phyloP scores from a whole-genome alignment of 257 asterid species.

The Solanum phureja region DNA sequence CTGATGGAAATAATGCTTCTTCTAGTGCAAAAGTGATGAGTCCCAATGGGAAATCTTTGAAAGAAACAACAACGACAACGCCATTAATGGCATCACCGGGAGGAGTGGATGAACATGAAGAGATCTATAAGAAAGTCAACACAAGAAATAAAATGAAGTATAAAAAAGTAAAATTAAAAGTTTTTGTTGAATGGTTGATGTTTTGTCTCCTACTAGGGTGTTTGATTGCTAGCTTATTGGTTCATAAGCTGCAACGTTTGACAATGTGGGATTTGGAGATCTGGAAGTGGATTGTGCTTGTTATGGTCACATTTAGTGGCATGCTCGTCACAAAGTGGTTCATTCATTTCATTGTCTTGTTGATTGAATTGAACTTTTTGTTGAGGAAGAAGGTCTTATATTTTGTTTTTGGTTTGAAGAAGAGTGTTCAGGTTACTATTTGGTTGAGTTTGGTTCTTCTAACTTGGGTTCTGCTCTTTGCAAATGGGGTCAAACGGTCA shows the following conservation, averaged over 20 bases:
- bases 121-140: slow-evolving; percentile 69
- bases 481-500: slow-evolving; percentile 23
- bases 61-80: slow-evolving; percentile 10
- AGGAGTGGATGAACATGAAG: slow-evolving; percentile 59
- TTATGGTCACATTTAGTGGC: slow-evolving; percentile 72
- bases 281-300: slow-evolving; percentile 70
- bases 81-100: slow-evolving; percentile 50
- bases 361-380: slow-evolving; percentile 66
- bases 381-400: slow-evolving; percentile 63
- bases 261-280: slow-evolving; percentile 29
- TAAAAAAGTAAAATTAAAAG: slow-evolving; percentile 46
- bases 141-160: slow-evolving; percentile 46
- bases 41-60: slow-evolving; percentile 8
- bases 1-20: slow-evolving; percentile 20
- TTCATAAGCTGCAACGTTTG: slow-evolving; percentile 29
- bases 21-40: slow-evolving; percentile 27
- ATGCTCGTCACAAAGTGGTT: slow-evolving; percentile 52
- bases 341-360: slow-evolving; percentile 44
- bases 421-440: slow-evolving; percentile 49
- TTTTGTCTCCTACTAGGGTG: slow-evolving; percentile 43
- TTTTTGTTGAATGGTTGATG: slow-evolving; percentile 55
- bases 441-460: slow-evolving; percentile 61
- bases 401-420: slow-evolving; percentile 64
- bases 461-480: slow-evolving; percentile 55
- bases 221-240: slow-evolving; percentile 42